Base-by-base conservation (phyloP, 192 early-diverging fungal genomes). In the Entomortierella parvispora region DNA sequence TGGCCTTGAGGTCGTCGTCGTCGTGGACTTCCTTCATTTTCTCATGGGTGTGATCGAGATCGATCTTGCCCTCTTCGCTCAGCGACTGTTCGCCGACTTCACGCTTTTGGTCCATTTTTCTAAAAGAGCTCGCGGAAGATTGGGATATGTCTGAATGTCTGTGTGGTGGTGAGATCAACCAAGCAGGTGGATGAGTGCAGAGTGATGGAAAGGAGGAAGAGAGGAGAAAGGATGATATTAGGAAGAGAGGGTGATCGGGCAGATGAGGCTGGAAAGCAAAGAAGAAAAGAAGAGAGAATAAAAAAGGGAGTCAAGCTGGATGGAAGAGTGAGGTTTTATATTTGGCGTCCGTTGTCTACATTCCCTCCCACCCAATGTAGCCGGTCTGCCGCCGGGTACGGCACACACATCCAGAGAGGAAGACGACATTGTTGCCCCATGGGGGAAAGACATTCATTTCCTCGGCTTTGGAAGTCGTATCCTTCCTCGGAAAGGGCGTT, bases 201-300 rank as follows among this genome's bases (percentile, higher is more conserved):
- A 22, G 15, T 29, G 17, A 56, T 5, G 2, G 52, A 32, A n/a
- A 56, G 7, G 22, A 34, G 11, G 32, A 31, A 56, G 18, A 29
- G 54, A 32, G 34, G 32, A 20, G 54, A 56, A 56, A 18, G 6
- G 47, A 49, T 49, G 34, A 56, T 33, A 56, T 34, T 28, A 32
- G 17, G 17, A 17, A 25, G 25, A 17, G 23, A 25, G 22, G 51
- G 17, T 40, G 37, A 40, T 40, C 37, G 37, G 51, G 28, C 28
- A 15, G 28, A 26, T 28, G 51, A 52, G 28, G 22, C 22, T 52
- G 25, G 28, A 52, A 20, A 52, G 28, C 37, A 52, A 28, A 52
- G 28, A 26, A 26, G 51, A 52, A 56, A 53, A 23, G 25, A 56
- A 56, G n/a, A n/a, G n/a, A 56, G 32, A 56, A 32, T 22, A 33